phyloP scores from a whole-genome alignment of 345 rosid species.

The Syzygium aqueum region DNA sequence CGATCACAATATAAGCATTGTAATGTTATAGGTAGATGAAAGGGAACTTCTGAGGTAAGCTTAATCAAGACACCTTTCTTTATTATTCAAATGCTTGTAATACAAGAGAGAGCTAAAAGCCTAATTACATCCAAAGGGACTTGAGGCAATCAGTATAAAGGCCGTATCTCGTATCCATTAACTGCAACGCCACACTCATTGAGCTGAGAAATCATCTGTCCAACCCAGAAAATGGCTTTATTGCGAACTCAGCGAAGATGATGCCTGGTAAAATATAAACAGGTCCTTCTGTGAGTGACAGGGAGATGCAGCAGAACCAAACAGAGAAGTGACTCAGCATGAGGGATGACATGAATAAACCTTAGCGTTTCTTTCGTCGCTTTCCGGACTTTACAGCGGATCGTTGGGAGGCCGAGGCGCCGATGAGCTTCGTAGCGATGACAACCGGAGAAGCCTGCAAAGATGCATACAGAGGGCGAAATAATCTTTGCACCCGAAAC shows the following conservation, averaged over 20 bases:
- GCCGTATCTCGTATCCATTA: neutral
- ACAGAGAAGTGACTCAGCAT: neutral
- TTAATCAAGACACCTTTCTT: neutral
- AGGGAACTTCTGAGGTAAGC: neutral
- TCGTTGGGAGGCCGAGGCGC: conserved; percentile 75
- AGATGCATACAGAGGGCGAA: neutral
- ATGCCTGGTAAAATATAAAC: conserved; percentile 47
- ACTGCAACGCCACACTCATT: neutral
- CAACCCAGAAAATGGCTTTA: neutral
- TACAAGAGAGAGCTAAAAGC: neutral
- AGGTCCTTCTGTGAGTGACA: neutral
- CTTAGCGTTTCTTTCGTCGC: conserved; percentile 88
- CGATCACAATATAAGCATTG: neutral
- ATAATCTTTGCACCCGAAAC: neutral
- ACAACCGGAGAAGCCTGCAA: conserved; percentile 84
- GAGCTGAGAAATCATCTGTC: neutral
- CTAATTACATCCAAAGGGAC: neutral
- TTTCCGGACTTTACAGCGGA: conserved; percentile 80
- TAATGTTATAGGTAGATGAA: neutral
- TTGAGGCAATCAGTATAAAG: neutral
- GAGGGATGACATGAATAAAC: conserved; percentile 5
- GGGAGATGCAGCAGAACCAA: neutral
- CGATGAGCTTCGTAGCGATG: conserved; percentile 90
- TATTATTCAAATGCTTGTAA: neutral
- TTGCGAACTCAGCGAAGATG: conserved; percentile 53